Evolutionary conservation across 192 early-diverging fungal species (phyloP), one percentile per base, ranked within the genome.

Genomic region (Backusella luteola): DNA sequence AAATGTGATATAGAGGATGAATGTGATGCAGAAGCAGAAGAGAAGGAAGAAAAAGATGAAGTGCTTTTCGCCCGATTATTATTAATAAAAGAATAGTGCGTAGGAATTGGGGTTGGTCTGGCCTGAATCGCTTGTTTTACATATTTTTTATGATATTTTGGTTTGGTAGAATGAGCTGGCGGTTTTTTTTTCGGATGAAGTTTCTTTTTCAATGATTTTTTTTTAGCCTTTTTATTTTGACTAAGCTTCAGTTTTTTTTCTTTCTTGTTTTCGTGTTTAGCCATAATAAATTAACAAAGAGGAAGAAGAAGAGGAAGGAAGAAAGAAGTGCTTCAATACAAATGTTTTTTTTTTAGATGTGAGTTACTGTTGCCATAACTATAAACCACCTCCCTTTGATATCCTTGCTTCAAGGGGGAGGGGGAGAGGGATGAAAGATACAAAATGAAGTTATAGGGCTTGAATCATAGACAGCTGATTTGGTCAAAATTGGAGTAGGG

Each of bases 101-200:
- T 63, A 29, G 56, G 56, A 2, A 63, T 63, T 63, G 56, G 56
- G 9, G 56, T 63, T 29, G 56, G 56, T 12, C 26, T 63, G 26
- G 56, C 3, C 11, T 63, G 56, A 63, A 63, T 63, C 23, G 11
- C 21, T 63, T 23, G 23, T 29, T 63, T 63, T 63, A 63, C 26
- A 63, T 63, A 63, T 63, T 63, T 63, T 63, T 63, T 63, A 29
- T 63, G 11, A 63, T 63, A 63, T 29, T 63, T 63, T 63, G 56
- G 23, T 63, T 63, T 63, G 26, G 56, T 63, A 4, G 56, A 63
- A 63, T 15, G 56, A 14, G 11, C 56, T 26, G 56, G 56, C 23
- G 56, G 56, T 29, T 63, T 63, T 63, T 63, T 63, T 63, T 63
- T 63, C 56, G 56, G 26, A 63, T 63, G 56, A 29, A 29, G 56